These are phyloP conservation scores for Angophora floribunda DNA, from an alignment of 345 rosid genomes.

Conservation along the genomic window DNA sequence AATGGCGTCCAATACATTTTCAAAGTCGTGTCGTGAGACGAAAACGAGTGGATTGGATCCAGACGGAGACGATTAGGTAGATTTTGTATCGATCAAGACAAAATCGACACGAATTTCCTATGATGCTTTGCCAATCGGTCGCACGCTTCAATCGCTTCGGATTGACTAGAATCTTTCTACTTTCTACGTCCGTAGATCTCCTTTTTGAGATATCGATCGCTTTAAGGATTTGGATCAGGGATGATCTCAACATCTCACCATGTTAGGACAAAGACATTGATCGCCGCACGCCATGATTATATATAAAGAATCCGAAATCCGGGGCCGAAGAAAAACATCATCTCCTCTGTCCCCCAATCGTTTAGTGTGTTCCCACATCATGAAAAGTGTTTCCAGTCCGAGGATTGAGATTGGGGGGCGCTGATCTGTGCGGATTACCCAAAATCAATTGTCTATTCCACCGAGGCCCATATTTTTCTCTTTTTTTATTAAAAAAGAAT, in stretches of 20 bases:
- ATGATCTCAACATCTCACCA: not conserved
- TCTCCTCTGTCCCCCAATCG: not conserved
- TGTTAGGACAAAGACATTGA: not conserved
- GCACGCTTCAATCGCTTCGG: not conserved
- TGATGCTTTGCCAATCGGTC: not conserved
- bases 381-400: not conserved
- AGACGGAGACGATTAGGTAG: not conserved
- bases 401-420: not conserved
- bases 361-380: not conserved
- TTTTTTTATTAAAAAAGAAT: too few species aligned
- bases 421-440: not conserved
- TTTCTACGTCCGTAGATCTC: not conserved
- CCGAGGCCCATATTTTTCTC: not conserved
- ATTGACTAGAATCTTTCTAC: not conserved
- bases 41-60: not conserved
- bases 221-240: not conserved
- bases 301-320: not conserved
- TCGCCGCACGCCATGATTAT: not conserved
- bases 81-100: not conserved
- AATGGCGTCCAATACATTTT: accelerated
- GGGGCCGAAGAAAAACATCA: not conserved
- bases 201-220: not conserved
- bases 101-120: not conserved
- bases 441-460: not conserved
- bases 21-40: not conserved